phyloP scores from a whole-genome alignment of 2,329 filamentous ascomycete genomes.

The Pseudogymnoascus destructans region DNA sequence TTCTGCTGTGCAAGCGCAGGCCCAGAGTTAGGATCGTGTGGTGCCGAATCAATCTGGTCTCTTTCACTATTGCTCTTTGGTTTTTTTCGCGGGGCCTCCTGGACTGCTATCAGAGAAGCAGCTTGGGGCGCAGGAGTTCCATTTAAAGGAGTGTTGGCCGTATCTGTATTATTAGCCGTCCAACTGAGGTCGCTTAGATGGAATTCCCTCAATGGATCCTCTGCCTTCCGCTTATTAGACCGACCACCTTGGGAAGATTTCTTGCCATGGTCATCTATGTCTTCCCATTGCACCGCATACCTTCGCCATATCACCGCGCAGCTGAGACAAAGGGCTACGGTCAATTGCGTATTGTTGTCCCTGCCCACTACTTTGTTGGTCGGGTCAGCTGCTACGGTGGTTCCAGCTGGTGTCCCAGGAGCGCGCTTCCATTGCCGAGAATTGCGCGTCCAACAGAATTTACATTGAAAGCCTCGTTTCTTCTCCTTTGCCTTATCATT shows the following conservation, averaged over 20 bases:
- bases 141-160: constrained; percentile 16
- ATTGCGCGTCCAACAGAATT: constrained; percentile 70
- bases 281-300: constrained; percentile 92
- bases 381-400: constrained; percentile 52
- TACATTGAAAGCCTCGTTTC: constrained; percentile 82
- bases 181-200: constrained; percentile 50
- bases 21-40: constrained; percentile 31
- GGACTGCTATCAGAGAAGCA: constrained; percentile 20
- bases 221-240: constrained; percentile 76
- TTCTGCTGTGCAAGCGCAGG: constrained; percentile 30
- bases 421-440: constrained; percentile 89
- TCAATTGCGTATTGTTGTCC: constrained; percentile 62
- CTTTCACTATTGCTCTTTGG: constrained; percentile 42
- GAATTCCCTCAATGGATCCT: constrained; percentile 59
- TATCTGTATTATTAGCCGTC: constrained; percentile 24
- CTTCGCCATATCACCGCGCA: constrained; percentile 91
- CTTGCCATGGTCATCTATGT: constrained; percentile 79
- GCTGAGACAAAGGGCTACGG: constrained; percentile 75
- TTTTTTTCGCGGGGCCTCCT: constrained; percentile 52
- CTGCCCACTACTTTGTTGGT: constrained; percentile 48
- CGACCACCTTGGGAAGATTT: constrained; percentile 73
- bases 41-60: constrained; percentile 33
- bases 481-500: constrained; percentile 62
- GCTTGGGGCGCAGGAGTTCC: constrained; percentile 20
- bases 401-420: constrained; percentile 59